These are phyloP conservation scores for Avena eriantha DNA, from an alignment of 176 grass and related monocot genomes.

Conservation along the genomic window DNA sequence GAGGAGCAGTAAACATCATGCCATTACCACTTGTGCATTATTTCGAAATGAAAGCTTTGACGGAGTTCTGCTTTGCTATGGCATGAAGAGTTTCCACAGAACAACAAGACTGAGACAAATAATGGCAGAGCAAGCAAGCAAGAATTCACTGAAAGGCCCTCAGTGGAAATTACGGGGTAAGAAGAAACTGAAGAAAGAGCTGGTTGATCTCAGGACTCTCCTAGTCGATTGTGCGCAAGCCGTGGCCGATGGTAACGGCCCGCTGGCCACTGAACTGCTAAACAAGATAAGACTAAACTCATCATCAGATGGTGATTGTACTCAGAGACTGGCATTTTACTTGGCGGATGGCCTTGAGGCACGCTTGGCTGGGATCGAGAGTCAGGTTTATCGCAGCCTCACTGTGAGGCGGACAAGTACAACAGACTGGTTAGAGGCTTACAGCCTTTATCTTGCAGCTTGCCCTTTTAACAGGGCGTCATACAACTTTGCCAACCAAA, in stretches of 20 bases:
- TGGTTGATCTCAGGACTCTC: slow-evolving; percentile 53
- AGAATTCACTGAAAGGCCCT: slow-evolving; percentile 14
- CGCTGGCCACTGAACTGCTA: slow-evolving; percentile 46
- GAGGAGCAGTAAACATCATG: slow-evolving; percentile 51
- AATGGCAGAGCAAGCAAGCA: slow-evolving; percentile 38
- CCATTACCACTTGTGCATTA: slow-evolving; percentile 43
- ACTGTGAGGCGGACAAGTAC: slow-evolving; percentile 42
- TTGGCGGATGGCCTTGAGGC: slow-evolving; percentile 67
- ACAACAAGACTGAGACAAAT: slow-evolving; percentile 37
- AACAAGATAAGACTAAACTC: slow-evolving; percentile 60
- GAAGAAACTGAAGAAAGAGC: slow-evolving; percentile 30
- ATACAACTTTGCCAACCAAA: slow-evolving; percentile 60
- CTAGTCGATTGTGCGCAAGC: slow-evolving; percentile 63
- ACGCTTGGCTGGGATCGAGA: slow-evolving; percentile 59
- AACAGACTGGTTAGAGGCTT: slow-evolving; percentile 52
- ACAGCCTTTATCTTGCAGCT: slow-evolving; percentile 41
- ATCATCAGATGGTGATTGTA: slow-evolving; percentile 51
- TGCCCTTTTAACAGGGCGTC: slow-evolving; percentile 55
- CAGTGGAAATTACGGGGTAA: slow-evolving; percentile 23
- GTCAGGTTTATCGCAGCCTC: slow-evolving; percentile 47
- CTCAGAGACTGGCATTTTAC: slow-evolving; percentile 61
- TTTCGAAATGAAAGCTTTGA: slow-evolving; percentile 59
- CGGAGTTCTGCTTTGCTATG: slow-evolving; percentile 49
- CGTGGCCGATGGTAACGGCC: slow-evolving; percentile 29
- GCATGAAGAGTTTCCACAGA: neutral